Evolutionary conservation across 768 basidiomycete genomes (phyloP), one percentile per base, ranked within the genome.

Genomic region (Chalciporus pseudorubinellus): DNA sequence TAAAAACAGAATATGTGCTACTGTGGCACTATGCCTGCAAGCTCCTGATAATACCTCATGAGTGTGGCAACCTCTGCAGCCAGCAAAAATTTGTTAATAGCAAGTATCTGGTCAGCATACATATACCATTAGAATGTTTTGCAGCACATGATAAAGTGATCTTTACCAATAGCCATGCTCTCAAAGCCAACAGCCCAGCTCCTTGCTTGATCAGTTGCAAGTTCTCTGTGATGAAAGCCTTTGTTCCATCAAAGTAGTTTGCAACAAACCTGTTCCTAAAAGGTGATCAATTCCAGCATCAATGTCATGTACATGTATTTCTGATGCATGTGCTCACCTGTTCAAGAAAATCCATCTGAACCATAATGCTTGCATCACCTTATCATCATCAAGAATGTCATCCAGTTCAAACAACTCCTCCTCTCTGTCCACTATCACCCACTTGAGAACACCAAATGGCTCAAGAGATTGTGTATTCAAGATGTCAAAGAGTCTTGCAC

Each of bases 351-450:
- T 86, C 87, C 87, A 91, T 46, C 89, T 64, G 12, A 73, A 80
- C 89, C 89, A 91, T 12, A 91, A 68, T 6, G 87, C 86, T 49
- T 82, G 80, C 74, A 92, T 85, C 7, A 89, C 82, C 64, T 91
- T 92, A 51, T 86, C 81, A 55, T 89, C 86, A 50, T 89, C 87
- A 36, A 74, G 73, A 11, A 89, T 72, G 59, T 89, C 83, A 53
- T 87, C 84, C 40, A 78, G 70, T 54, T 89, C 85, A 50, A 81
- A 89, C 0, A 91, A 74, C 55, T 90, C 88, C 44, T 89, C 89
- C 60, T 91, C 88, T 36, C 80, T 70, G 52, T 89, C 87, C 8
- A 86, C 44, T 8, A 92, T 74, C 34, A 77, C 72, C 89, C 89
- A 91, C 3, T 77, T 76, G 39, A 87, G 73, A 2, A 87, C 68